These are phyloP conservation scores for Fusarium pseudonygamai DNA, from an alignment of 2,329 filamentous ascomycete species.

Conservation along the genomic window DNA sequence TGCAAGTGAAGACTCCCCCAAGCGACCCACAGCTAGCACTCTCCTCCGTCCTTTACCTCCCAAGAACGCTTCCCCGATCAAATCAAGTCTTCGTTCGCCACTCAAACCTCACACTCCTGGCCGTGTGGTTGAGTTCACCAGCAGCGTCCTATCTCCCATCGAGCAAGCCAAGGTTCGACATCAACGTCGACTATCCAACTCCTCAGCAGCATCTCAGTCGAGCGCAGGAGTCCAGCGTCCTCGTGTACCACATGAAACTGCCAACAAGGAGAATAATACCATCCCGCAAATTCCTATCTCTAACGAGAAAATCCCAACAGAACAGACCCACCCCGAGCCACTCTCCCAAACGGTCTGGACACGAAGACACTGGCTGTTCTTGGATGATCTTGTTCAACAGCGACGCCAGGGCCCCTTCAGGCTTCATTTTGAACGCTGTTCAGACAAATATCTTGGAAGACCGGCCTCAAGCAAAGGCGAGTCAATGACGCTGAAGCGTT, in stretches of 20 bases:
- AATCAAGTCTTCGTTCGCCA: constrained; percentile 66
- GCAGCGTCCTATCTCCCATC: constrained; percentile 58
- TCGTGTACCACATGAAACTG: constrained; percentile 18
- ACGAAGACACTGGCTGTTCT: constrained; percentile 61
- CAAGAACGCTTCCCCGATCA: constrained; percentile 63
- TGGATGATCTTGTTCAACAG: constrained; percentile 62
- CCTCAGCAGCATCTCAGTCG: constrained; percentile 29
- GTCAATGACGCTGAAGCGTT: constrained; percentile 59
- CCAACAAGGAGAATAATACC: constrained; percentile 49
- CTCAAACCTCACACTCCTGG: constrained; percentile 67
- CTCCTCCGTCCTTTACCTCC: constrained; percentile 60
- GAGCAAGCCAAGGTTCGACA: constrained; percentile 52
- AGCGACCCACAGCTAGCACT: constrained; percentile 47
- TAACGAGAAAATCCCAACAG: constrained; percentile 41
- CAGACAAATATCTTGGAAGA: constrained; percentile 57
- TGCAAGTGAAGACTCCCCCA: constrained; percentile 50
- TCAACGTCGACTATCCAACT: constrained; percentile 44
- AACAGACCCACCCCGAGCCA: constrained; percentile 23
- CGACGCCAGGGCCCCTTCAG: constrained; percentile 54
- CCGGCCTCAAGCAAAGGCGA: constrained; percentile 58
- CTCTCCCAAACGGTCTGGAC: constrained; percentile 59
- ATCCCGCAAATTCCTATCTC: constrained; percentile 41
- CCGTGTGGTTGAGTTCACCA: constrained; percentile 67
- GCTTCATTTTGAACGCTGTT: constrained; percentile 40
- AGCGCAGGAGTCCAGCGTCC: constrained; percentile 21